Conservation (phyloP, 2,329 filamentous ascomycete genomes). For the Colletotrichum godetiae region DNA sequence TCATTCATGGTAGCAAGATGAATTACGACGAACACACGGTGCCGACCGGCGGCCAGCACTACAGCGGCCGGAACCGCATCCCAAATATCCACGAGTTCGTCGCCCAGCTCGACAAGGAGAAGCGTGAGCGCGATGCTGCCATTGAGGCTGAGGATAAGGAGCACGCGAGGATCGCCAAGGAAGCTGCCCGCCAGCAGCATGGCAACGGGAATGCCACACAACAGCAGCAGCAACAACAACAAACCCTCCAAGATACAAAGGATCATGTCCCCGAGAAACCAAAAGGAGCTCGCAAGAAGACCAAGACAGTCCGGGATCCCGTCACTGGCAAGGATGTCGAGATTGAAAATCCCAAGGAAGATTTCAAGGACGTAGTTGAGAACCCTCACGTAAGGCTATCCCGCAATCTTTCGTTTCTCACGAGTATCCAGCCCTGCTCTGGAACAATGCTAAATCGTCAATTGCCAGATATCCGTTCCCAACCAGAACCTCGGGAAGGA, state of each 20-base stretch:
- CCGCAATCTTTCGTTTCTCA: background rate
- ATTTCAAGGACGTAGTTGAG: slow-evolving; percentile 75
- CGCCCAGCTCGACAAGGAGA: slow-evolving; percentile 80
- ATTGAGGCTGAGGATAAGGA: slow-evolving; percentile 70
- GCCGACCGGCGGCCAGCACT: slow-evolving; percentile 72
- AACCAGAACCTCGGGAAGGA: slow-evolving; percentile 87
- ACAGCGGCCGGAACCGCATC: slow-evolving; percentile 85
- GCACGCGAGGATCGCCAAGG: slow-evolving; percentile 43
- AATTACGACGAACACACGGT: slow-evolving; percentile 52
- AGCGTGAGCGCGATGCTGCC: slow-evolving; percentile 77
- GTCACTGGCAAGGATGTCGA: slow-evolving; percentile 87
- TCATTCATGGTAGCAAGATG: slow-evolving; percentile 43
- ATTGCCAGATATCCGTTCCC: slow-evolving; percentile 77
- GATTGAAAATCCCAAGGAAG: slow-evolving; percentile 83
- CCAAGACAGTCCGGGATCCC: slow-evolving; percentile 85
- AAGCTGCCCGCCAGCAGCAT: background rate
- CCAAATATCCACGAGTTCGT: slow-evolving; percentile 90
- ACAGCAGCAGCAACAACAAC: slow-evolving; percentile 2
- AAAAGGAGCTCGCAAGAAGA: slow-evolving; percentile 50
- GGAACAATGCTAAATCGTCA: background rate
- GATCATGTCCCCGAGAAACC: slow-evolving; percentile 52
- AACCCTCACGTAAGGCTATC: slow-evolving; percentile 71
- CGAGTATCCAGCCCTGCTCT: too few species aligned
- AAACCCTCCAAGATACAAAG: slow-evolving; percentile 44
- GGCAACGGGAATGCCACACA: background rate